Conservation (phyloP, 106 monocot species). For the Cymbidium sinense region DNA sequence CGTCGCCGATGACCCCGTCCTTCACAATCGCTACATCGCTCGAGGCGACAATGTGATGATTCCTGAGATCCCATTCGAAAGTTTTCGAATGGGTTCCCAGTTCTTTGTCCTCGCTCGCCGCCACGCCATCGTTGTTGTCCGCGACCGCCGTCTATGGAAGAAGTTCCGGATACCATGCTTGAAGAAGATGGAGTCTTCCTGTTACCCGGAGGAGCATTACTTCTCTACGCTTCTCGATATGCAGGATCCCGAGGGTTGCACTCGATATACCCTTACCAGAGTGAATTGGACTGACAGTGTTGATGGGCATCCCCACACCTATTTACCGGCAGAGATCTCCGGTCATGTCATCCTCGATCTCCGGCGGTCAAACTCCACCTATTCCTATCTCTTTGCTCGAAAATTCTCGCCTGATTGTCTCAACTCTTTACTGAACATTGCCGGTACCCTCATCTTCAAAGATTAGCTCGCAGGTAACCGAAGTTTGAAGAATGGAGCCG, state of each 20-base stretch:
- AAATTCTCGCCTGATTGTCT: slow-evolving; percentile 69
- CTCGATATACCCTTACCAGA: slow-evolving; percentile 59
- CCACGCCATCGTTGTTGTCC: slow-evolving; percentile 68
- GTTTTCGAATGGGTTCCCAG: slow-evolving; percentile 80
- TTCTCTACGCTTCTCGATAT: slow-evolving; percentile 84
- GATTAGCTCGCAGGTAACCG: slow-evolving; percentile 20
- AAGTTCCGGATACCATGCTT: slow-evolving; percentile 83
- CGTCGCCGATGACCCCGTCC: slow-evolving; percentile 32
- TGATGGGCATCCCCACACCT: slow-evolving; percentile 74
- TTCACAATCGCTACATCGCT: slow-evolving; percentile 59
- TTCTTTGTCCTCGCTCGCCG: slow-evolving; percentile 72
- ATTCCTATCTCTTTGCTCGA: slow-evolving; percentile 66
- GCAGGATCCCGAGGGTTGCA: slow-evolving; percentile 64
- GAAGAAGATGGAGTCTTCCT: slow-evolving; percentile 37
- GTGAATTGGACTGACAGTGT: slow-evolving; percentile 90
- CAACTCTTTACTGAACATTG: slow-evolving; percentile 46
- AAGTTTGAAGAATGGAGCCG: too few relatives aligned
- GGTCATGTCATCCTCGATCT: slow-evolving; percentile 43
- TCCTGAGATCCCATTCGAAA: slow-evolving; percentile 70
- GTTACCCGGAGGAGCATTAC: slow-evolving; percentile 97
- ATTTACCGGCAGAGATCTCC: slow-evolving; percentile 42
- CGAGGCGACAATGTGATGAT: slow-evolving; percentile 77
- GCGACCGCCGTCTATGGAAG: slow-evolving; percentile 66
- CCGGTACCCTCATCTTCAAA: slow-evolving; percentile 52
- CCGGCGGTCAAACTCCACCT: slow-evolving; percentile 50